Evolutionary conservation across 2,329 filamentous ascomycete genomes (phyloP), one percentile per base, ranked within the genome.

Genomic region (Fusarium transvaalense): DNA sequence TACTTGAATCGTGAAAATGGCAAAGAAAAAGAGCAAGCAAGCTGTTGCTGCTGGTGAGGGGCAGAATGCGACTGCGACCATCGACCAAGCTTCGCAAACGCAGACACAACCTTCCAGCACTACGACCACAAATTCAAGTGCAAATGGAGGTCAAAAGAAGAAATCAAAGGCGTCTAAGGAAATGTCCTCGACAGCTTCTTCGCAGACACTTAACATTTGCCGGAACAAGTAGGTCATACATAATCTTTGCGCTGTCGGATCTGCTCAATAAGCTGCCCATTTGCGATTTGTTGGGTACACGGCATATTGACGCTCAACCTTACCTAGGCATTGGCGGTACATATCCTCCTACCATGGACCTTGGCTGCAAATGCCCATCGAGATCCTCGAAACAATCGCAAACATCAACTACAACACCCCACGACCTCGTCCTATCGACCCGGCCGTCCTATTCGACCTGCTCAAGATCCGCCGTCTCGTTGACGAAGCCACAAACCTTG

Each of bases 331-430:
- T 81, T 95, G 92, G 92, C 87, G 89, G 68, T 93, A 93, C 78
- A 94, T 96, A 61, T 94, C 92, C 23, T 91, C 90, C 29, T 96
- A 92, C 75, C 90, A 94, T 76, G 93, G 92, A 25, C 89, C 92
- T 71, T 96, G 93, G 93, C 86, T 94, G 15, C 90, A 93, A 78
- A 83, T 95, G 58, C 91, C 92, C 21, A 86, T 89, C 66, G 92
- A 95, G 78, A 87, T 94, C 58, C 89, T 97, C 79, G 91, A 94
- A 77, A 89, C 87, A 50, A 86, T 96, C 51, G 92, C 92, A 56
- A 89, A 93, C 80, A 89, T 88, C 77, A 96, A 95, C 80, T 94
- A 91, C 81, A 89, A 91, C 68, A 89, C 91, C 69, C 90, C 91
- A 17, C 88, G 89, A 29, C 93, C 93, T 12, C 90, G 88, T 60